Evolutionary conservation across 2,329 filamentous ascomycete genomes (phyloP).

Genomic region (Exophiala phaeomuriformis): DNA sequence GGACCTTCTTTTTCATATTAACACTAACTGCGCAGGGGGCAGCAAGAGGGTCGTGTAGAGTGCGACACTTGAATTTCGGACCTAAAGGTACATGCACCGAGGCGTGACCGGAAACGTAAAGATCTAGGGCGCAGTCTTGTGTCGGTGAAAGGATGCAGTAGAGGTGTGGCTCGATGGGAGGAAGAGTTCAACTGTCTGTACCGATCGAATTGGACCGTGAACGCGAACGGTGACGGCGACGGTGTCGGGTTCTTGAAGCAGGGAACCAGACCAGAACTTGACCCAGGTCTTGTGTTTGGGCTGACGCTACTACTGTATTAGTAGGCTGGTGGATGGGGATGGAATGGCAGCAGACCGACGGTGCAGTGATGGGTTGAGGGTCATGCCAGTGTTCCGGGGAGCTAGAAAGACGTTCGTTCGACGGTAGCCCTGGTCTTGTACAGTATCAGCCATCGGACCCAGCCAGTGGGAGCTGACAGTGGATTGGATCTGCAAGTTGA

Average conservation of each 20-base stretch:
- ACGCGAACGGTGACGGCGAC: background rate
- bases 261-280: conserved; percentile 3
- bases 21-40: conserved; percentile 11
- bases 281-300: conserved; percentile 6
- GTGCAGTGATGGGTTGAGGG: background rate
- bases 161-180: background rate
- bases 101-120: background rate
- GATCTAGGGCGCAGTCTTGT: background rate
- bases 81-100: conserved; percentile 5
- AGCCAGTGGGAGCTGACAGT: too few relatives aligned
- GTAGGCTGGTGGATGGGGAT: background rate
- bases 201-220: background rate
- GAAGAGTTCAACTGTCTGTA: conserved; percentile 1
- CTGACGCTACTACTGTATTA: conserved; percentile 12
- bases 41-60: conserved; percentile 3
- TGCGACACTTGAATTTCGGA: conserved; percentile 7
- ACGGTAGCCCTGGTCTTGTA: too few relatives aligned
- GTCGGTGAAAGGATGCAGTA: too few relatives aligned
- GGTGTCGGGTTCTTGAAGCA: conserved; percentile 4
- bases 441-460: too few relatives aligned
- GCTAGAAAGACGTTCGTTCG: background rate
- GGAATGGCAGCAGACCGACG: background rate
- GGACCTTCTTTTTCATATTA: conserved; percentile 24
- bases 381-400: background rate
- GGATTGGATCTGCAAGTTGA: too few relatives aligned